Conservation (phyloP, 2,329 filamentous ascomycete genomes). For the Dissoconium aciculare region DNA sequence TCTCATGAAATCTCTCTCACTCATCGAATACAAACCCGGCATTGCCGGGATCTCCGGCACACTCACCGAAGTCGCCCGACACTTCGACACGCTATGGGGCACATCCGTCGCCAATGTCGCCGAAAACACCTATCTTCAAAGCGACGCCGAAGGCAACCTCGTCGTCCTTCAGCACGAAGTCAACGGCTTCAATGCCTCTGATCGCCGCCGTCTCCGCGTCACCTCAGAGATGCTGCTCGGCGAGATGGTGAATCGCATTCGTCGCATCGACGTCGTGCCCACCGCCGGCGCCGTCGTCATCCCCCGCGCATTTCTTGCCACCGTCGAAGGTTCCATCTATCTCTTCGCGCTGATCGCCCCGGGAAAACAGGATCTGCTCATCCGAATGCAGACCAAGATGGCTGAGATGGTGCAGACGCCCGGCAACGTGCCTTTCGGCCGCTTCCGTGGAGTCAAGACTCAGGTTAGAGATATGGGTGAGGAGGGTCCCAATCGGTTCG, state of each 20-base stretch:
- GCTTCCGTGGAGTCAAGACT: constrained; percentile 71
- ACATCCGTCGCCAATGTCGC: constrained; percentile 63
- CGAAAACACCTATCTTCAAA: constrained; percentile 61
- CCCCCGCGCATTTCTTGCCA: constrained; percentile 76
- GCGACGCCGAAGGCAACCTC: constrained; percentile 78
- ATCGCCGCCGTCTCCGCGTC: constrained; percentile 54
- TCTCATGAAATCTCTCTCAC: constrained; percentile 78
- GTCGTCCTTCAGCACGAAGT: constrained; percentile 61
- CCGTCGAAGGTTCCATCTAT: constrained; percentile 84
- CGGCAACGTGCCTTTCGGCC: constrained; percentile 60
- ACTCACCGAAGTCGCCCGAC: constrained; percentile 60
- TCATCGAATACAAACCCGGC: constrained; percentile 56
- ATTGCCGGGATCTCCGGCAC: constrained; percentile 39
- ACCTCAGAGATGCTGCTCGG: constrained; percentile 74
- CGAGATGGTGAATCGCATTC: constrained; percentile 85
- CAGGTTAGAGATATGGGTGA: constrained; percentile 44
- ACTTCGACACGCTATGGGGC: constrained; percentile 68
- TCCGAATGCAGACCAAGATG: constrained; percentile 63
- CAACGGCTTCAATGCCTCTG: constrained; percentile 58
- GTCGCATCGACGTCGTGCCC: constrained; percentile 53
- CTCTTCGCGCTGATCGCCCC: constrained; percentile 69
- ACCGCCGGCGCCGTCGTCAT: constrained; percentile 52
- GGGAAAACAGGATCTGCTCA: constrained; percentile 59
- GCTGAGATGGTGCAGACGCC: constrained; percentile 50
- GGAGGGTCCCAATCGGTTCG: constrained; percentile 68